Percentiles rank a stretch among this genome's conserved stretches.
phyloP scores from a whole-genome alignment of 2,329 filamentous ascomycete species.

The Penicillium sp. region DNA sequence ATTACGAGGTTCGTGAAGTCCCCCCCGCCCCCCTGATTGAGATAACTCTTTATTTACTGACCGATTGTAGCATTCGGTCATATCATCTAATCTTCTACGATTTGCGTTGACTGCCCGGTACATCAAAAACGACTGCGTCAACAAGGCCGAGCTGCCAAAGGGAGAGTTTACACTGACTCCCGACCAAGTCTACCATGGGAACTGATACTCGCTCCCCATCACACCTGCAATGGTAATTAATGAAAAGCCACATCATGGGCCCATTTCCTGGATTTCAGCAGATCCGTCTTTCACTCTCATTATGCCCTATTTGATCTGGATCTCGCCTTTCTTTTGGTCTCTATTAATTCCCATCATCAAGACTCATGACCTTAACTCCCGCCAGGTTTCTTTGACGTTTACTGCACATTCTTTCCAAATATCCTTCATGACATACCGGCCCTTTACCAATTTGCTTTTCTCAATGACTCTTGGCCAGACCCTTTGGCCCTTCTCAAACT shows the following conservation, averaged over 20 bases:
- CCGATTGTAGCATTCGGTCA: conserved; percentile 31
- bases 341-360: not conserved
- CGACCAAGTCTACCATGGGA: conserved; percentile 33
- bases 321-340: not conserved
- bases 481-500: not conserved
- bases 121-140: conserved; percentile 27
- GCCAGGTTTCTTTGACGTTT: not conserved
- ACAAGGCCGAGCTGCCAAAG: conserved; percentile 24
- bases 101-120: conserved; percentile 40
- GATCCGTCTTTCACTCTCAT: not conserved
- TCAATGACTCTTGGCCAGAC: not conserved
- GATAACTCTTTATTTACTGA: conserved; percentile 1
- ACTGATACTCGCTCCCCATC: conserved; percentile 7
- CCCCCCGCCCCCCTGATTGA: not conserved
- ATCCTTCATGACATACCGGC: not conserved
- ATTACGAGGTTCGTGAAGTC: conserved; percentile 47
- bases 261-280: not conserved
- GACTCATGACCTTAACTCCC: not conserved
- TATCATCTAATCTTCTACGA: conserved; percentile 31
- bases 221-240: not conserved
- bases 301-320: not conserved
- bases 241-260: not conserved
- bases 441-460: not conserved
- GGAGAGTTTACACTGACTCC: conserved; percentile 26
- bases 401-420: not conserved